These are phyloP conservation scores for Suillus weaverae DNA, from an alignment of 768 basidiomycete genomes.

Conservation along the genomic window DNA sequence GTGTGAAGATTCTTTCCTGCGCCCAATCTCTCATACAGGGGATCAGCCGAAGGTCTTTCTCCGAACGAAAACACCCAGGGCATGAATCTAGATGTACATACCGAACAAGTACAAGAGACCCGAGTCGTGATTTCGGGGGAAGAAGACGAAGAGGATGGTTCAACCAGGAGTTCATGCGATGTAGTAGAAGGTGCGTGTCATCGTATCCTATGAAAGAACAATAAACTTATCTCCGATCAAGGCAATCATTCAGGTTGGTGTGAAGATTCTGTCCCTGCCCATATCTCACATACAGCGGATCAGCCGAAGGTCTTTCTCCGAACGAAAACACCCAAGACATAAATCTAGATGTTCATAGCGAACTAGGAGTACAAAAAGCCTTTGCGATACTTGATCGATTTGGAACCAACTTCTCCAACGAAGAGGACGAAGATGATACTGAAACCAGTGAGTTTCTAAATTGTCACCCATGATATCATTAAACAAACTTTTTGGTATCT, in stretches of 20 bases:
- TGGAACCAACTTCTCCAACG: background rate
- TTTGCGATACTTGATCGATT: background rate
- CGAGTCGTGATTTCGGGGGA: too few relatives aligned
- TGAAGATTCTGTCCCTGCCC: background rate
- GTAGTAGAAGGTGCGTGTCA: too few relatives aligned
- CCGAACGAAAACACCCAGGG: background rate
- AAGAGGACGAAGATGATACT: background rate
- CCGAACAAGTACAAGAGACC: background rate
- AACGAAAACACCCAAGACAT: background rate
- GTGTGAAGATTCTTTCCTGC: background rate
- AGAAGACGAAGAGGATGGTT: too few relatives aligned
- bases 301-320: background rate
- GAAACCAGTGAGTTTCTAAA: background rate
- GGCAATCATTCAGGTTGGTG: background rate
- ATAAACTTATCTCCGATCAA: too few relatives aligned
- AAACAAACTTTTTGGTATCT: background rate
- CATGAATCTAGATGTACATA: background rate
- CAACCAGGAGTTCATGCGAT: too few relatives aligned
- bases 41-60: too few relatives aligned
- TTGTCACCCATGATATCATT: background rate
- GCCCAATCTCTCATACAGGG: too few relatives aligned
- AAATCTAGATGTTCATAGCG: background rate
- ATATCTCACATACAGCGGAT: background rate
- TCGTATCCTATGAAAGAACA: too few relatives aligned
- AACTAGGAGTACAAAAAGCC: background rate